A percentile compares a stretch with the other conserved stretches of the same genome.
phyloP scores from a whole-genome alignment of 805 yeast species.

The Metschnikowia vanudenii region DNA sequence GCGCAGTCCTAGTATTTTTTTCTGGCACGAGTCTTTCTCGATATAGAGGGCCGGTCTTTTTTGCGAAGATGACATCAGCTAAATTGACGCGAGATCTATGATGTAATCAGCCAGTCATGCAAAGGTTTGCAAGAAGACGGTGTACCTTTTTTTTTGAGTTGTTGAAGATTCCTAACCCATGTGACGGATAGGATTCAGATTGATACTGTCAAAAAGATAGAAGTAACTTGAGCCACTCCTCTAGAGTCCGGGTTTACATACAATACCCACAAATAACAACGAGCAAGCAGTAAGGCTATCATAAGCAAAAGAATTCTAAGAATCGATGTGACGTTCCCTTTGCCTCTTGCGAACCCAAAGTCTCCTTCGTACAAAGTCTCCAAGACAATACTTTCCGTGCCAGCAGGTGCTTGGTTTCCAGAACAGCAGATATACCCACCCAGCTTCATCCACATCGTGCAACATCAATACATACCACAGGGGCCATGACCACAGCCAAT shows the following conservation, averaged over 20 bases:
- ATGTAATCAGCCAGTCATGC: not conserved
- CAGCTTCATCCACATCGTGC: slow-evolving; percentile 74
- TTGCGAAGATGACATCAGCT: not conserved
- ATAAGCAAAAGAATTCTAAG: too few relatives aligned
- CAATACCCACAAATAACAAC: not conserved
- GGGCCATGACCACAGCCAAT: slow-evolving; percentile 69
- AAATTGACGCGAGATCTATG: not conserved
- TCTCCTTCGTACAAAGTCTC: slow-evolving; percentile 64
- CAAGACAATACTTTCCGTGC: slow-evolving; percentile 61
- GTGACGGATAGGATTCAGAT: not conserved
- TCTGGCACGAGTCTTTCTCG: too few relatives aligned
- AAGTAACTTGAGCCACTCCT: not conserved
- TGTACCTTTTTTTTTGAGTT: not conserved
- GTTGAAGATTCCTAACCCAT: not conserved
- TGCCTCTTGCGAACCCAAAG: slow-evolving; percentile 50
- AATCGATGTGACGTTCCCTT: not conserved
- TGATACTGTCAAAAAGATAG: too few relatives aligned
- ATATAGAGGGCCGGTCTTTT: too few relatives aligned
- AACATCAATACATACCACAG: slow-evolving; percentile 74
- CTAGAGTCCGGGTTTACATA: not conserved
- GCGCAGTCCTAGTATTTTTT: too few relatives aligned
- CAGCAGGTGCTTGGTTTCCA: slow-evolving; percentile 38
- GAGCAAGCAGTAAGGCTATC: not conserved
- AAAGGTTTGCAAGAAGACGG: not conserved
- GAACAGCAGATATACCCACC: slow-evolving; percentile 70